A percentile compares a stretch with the other conserved stretches of the same genome.
Conservation (phyloP, 2,329 filamentous ascomycete genomes). For the Emmonsiellopsis sp. region DNA sequence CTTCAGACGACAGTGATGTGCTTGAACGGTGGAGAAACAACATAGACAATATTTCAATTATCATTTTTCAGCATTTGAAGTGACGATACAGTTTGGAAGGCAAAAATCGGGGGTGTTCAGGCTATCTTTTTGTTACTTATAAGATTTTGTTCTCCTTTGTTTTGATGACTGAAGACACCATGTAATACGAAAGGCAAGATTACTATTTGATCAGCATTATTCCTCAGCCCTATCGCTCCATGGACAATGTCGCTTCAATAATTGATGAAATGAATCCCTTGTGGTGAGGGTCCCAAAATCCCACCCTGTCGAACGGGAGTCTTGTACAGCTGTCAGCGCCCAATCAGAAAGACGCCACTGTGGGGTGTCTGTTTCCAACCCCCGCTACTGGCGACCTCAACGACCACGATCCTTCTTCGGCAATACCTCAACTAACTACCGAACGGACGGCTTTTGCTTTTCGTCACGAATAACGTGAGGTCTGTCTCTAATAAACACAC, state of each 20-base stretch:
- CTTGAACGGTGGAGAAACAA: constrained; percentile 29
- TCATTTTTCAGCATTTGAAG: neutral
- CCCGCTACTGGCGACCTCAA: no score
- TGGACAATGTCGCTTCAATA: no score
- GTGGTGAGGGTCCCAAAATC: no score
- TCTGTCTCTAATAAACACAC: no score
- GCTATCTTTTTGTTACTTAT: neutral
- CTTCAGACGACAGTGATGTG: constrained; percentile 47
- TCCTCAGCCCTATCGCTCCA: no score
- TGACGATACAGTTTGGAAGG: neutral
- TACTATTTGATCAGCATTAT: neutral
- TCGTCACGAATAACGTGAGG: no score
- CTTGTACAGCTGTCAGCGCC: neutral
- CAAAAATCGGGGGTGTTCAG: neutral
- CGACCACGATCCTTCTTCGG: no score
- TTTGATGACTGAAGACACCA: neutral
- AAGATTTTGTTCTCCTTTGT: neutral
- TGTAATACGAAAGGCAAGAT: neutral
- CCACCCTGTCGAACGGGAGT: neutral
- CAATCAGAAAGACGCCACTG: neutral
- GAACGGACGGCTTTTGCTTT: no score
- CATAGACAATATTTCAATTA: constrained; percentile 13
- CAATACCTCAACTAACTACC: no score
- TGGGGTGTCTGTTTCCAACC: neutral
- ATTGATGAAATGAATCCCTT: no score